Conservation (phyloP, 805 yeast species). For the Lachancea sp. region DNA sequence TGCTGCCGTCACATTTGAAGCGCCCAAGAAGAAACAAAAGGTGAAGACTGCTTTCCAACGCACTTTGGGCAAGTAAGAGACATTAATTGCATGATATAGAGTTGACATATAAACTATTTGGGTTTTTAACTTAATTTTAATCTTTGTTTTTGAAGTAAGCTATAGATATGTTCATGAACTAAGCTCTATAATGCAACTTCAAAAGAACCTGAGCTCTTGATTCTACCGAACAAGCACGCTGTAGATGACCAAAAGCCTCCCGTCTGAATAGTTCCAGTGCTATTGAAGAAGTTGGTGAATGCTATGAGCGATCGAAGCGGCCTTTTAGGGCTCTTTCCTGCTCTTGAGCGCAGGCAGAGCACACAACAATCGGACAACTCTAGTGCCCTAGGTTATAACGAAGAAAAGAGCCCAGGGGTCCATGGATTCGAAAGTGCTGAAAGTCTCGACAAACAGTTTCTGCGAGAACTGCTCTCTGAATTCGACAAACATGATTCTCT, state of each 20-base stretch:
- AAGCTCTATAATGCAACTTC: too few species aligned
- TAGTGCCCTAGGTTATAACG: not conserved
- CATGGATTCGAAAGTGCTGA: not conserved
- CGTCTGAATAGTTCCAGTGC: too few species aligned
- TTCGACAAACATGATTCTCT: conserved; percentile 3
- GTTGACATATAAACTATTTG: not conserved
- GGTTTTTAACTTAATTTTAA: not conserved
- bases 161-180: too few species aligned
- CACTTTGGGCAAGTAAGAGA: conserved; percentile 5
- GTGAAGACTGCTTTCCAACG: conserved; percentile 6
- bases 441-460: not conserved
- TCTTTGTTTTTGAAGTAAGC: not conserved
- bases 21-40: not conserved
- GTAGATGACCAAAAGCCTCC: too few species aligned
- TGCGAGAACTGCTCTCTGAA: conserved; percentile 1
- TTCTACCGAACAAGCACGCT: too few species aligned
- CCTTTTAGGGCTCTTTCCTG: not conserved
- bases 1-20: not conserved
- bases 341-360: not conserved
- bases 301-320: not conserved
- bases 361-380: not conserved
- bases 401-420: not conserved
- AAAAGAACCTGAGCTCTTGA: too few species aligned
- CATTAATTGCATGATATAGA: conserved; percentile 1
- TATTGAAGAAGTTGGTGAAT: not conserved